Percentiles rank a stretch among this genome's conserved stretches.
Conservation (phyloP, 345 rosid species). For the Linum lewisii region DNA sequence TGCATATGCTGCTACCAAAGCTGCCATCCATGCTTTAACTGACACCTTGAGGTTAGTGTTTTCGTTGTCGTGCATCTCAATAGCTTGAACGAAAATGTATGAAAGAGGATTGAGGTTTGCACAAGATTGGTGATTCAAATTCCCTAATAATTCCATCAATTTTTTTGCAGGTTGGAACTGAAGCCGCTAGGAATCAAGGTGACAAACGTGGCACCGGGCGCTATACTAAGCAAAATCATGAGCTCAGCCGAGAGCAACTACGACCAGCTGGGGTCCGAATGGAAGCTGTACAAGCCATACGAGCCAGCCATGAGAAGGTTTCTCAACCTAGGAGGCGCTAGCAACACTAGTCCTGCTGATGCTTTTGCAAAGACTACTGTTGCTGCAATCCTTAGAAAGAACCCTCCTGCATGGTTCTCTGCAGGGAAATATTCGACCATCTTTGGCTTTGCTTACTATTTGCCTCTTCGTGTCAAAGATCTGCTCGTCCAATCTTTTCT, state of each 20-base stretch:
- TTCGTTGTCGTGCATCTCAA: too few species aligned
- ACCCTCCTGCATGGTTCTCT: background rate
- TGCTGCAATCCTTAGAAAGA: background rate
- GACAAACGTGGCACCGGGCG: slow-evolving; percentile 28
- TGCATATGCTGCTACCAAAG: slow-evolving; percentile 74
- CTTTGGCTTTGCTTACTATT: background rate
- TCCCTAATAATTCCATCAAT: too few species aligned
- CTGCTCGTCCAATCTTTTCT: background rate
- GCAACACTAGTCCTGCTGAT: background rate
- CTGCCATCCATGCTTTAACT: slow-evolving; percentile 72
- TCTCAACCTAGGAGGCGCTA: background rate
- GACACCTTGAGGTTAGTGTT: slow-evolving; percentile 62
- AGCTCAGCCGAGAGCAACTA: background rate
- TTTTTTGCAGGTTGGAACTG: slow-evolving; percentile 74
- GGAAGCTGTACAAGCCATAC: background rate
- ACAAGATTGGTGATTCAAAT: too few species aligned
- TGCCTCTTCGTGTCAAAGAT: background rate
- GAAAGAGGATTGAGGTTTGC: too few species aligned
- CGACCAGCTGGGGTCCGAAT: background rate
- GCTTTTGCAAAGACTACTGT: background rate
- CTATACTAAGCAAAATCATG: background rate
- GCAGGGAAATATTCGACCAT: background rate
- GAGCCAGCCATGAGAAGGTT: background rate
- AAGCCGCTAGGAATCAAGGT: slow-evolving; percentile 67
- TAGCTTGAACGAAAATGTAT: too few species aligned